Evolutionary conservation across 2,329 filamentous ascomycete genomes (phyloP), one percentile per base, ranked within the genome.

Genomic region (Amauroascus verrucosus): DNA sequence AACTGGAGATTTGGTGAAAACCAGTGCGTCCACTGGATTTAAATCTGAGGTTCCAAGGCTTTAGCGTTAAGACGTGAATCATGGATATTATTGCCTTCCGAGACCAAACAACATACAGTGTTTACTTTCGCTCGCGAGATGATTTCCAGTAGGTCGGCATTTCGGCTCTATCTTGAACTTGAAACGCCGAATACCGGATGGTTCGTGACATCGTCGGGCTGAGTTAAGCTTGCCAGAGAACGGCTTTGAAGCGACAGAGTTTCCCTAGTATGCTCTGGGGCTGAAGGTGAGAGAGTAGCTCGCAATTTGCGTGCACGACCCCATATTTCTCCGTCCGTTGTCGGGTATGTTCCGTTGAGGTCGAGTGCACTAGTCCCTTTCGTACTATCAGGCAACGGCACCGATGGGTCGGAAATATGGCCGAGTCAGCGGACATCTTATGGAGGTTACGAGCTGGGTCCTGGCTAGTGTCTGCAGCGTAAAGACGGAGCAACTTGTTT

Each of bases 321-420:
- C 45, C 45, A 32, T 35, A 37, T 14, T 48, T 48, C 30, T 24
- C 1, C 7, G 28, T 20, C 14, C 20, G 41, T 35, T 48, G 4
- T 48, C 45, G 45, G 45, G 45, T 48, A 48, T 48, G 45, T 48
- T 48, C 45, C 45, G 45, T 24, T 3, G 14, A 30, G 28, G 14
- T 14, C 14, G 24, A 16, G 41, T 13, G n/a, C 37, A 22, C 8
- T 14, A 41, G 3, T 11, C 38, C 8, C 18, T 11, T 24, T 41
- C 3, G 7, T 28, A 33, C 44, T 47, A 11, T 13, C 44, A 20
- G 1, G 33, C 44, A 33, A 33, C 14, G 40, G 44, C 44, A 20
- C 28, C 44, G 11, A 47, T 47, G 44, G 44, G 16, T 30, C 41
- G 22, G 41, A 16, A 18, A 13, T 48, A 3, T 37, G 45, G 32